Base-by-base conservation (phyloP, 352 stramenopile genomes). In the Phytophthora hibernalis region DNA sequence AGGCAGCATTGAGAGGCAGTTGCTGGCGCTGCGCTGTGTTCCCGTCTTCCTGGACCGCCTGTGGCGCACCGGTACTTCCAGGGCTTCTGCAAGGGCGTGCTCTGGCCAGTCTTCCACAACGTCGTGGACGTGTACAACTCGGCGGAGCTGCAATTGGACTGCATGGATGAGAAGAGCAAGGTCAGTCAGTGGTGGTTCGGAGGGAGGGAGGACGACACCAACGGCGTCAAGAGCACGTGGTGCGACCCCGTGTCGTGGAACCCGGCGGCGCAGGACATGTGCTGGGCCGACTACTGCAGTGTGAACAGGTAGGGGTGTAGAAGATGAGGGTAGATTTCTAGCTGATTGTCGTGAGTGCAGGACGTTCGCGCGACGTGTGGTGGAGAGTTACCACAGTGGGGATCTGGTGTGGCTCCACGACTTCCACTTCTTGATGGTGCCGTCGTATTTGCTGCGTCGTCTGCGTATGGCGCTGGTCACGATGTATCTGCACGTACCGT, bases 61-160 rank as follows among this genome's bases (percentile, higher is more conserved):
- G 71, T 98, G 37, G 85, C 84, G 21, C 82, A 95, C 52, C 80
- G 77, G 21, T 95, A 95, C 74, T 96, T 95, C 70, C 82, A 97
- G 72, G 92, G 91, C 18, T 99, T 98, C 70, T 99, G 97, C 80
- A 99, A 99, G 72, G 94, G 96, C 47, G 87, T 98, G n/a, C 85
- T 99, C 15, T 99, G 97, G 97, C 96, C 97, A 1, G 86, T 99
- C 28, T 95, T 99, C 65, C 97, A 99, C 78, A 98, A 99, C 72
- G 91, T 99, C 5, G 89, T 98, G 31, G 97, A 98, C 59, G 95
- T 99, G 1, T 99, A 99, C 74, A 93, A 92, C 59, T 89, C 82
- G 38, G 84, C 85, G 18, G 70, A 90, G 65, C 74, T 93, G 20
- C 66, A 76, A 35, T 70, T 93, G 15, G 86, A 93, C 59, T 73